These are phyloP conservation scores for Exidia glandulosa DNA, from an alignment of 768 basidiomycete genomes.

Conservation along the genomic window DNA sequence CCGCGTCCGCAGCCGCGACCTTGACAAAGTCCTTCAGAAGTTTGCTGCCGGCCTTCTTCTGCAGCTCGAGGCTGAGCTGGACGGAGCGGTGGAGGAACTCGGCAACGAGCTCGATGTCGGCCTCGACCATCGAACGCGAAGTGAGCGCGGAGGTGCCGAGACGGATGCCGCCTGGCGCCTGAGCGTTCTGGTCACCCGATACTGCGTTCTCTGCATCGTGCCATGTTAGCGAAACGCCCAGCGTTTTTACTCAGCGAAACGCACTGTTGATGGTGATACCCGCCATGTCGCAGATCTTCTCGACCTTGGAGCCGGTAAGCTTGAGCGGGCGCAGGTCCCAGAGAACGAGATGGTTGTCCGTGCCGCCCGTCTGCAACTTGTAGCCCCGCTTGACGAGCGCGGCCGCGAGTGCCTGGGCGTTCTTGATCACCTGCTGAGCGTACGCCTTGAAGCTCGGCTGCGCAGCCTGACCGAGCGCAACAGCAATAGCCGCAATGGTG, in stretches of 20 bases:
- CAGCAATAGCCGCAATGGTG: conserved; percentile 92
- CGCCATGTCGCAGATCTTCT: conserved; percentile 94
- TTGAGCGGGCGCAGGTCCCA: conserved; percentile 96
- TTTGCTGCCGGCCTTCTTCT: conserved; percentile 92
- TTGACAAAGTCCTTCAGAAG: conserved; percentile 90
- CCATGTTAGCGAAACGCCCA: no score
- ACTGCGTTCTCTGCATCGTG: conserved; percentile 74
- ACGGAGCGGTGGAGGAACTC: conserved; percentile 90
- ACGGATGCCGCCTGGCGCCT: conserved; percentile 93
- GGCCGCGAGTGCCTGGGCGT: conserved; percentile 67
- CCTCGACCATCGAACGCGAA: conserved; percentile 85
- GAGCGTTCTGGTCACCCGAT: conserved; percentile 79
- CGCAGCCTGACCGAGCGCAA: conserved; percentile 81
- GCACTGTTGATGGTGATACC: conserved; percentile 94
- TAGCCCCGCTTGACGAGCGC: conserved; percentile 72
- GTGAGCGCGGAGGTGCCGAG: conserved; percentile 91
- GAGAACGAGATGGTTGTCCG: conserved; percentile 95
- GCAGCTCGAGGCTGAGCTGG: conserved; percentile 77
- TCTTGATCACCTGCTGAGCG: conserved; percentile 88
- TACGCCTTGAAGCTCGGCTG: conserved; percentile 85
- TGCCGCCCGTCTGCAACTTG: conserved; percentile 93
- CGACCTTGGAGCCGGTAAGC: conserved; percentile 95
- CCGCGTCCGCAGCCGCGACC: conserved; percentile 55
- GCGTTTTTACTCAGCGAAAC: conserved; percentile 15
- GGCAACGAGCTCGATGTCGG: conserved; percentile 78